Percentiles rank a stretch among this genome's conserved stretches.
Evolutionary conservation across 1,284 basidiomycete species (phyloP).

Genomic region (Exobasidium rhododendri): DNA sequence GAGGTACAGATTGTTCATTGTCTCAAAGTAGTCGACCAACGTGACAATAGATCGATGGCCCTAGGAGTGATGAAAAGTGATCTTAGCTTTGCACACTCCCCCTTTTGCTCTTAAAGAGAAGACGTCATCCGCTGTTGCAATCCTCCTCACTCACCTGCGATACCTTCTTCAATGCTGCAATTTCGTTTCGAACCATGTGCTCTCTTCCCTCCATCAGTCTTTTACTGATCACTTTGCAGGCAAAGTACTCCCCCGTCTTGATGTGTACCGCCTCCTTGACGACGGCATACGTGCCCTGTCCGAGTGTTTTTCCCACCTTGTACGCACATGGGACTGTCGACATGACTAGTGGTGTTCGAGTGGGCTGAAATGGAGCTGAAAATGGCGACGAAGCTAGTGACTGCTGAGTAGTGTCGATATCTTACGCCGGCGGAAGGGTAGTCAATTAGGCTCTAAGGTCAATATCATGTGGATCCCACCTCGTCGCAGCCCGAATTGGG

Average conservation of each 20-base stretch:
- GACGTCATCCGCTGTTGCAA: slow-evolving; percentile 3
- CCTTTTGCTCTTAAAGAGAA: no score
- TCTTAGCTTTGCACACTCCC: no score
- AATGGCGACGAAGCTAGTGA: no score
- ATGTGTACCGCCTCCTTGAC: slow-evolving; percentile 95
- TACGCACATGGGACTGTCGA: slow-evolving; percentile 52
- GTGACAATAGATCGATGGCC: slow-evolving; percentile 70
- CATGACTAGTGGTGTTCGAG: no score
- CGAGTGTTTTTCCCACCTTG: slow-evolving; percentile 55
- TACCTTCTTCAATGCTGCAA: slow-evolving; percentile 87
- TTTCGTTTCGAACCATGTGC: slow-evolving; percentile 84
- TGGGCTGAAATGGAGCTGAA: no score
- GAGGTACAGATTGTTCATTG: slow-evolving; percentile 77
- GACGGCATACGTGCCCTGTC: slow-evolving; percentile 86
- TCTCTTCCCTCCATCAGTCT: slow-evolving; percentile 77
- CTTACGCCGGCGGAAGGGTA: no score
- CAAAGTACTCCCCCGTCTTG: slow-evolving; percentile 66
- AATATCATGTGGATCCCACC: no score
- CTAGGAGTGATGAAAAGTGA: neutral
- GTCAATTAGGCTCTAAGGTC: no score
- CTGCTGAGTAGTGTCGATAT: no score
- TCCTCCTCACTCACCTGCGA: slow-evolving; percentile 63
- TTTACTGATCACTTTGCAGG: slow-evolving; percentile 69
- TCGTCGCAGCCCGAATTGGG: no score
- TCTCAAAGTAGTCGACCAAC: slow-evolving; percentile 97